A percentile compares a stretch with the other conserved stretches of the same genome.
Conservation (phyloP, 768 basidiomycete genomes). For the Amyloporia xantha region DNA sequence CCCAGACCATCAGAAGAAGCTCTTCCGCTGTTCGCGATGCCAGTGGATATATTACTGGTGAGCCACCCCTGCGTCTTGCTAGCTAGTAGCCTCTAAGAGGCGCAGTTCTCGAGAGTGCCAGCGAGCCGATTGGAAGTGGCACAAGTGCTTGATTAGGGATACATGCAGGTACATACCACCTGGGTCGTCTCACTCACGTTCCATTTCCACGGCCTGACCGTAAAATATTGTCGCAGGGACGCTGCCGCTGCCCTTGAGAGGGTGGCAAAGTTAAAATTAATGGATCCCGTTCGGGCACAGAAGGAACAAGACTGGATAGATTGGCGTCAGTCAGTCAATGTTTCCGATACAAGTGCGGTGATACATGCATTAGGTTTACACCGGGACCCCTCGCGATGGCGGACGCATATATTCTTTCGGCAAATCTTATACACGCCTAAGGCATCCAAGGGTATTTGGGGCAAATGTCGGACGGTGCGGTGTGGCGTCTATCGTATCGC, state of each 20-base stretch:
- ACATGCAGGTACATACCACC: background rate
- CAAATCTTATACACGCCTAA: slow-evolving; percentile 16
- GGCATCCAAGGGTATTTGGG: slow-evolving; percentile 9
- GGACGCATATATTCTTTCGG: slow-evolving; percentile 23
- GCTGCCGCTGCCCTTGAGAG: background rate
- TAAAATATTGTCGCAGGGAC: background rate
- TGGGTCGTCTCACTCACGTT: too few relatives aligned
- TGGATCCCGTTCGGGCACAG: slow-evolving; percentile 10
- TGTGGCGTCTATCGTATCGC: slow-evolving; percentile 18
- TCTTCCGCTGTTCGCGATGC: slow-evolving; percentile 1
- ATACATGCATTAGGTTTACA: slow-evolving; percentile 20
- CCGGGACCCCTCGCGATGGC: slow-evolving; percentile 20
- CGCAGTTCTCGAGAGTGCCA: slow-evolving; percentile 22
- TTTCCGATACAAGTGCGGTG: slow-evolving; percentile 10
- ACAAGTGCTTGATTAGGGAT: slow-evolving; percentile 15
- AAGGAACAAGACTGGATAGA: slow-evolving; percentile 17
- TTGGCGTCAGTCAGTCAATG: slow-evolving; percentile 13
- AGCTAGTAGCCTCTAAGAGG: too few relatives aligned
- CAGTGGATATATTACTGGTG: slow-evolving; percentile 1
- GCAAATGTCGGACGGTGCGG: slow-evolving; percentile 12
- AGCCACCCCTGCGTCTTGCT: background rate
- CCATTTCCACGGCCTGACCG: too few relatives aligned
- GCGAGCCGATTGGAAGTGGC: slow-evolving; percentile 16
- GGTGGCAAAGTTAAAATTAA: background rate
- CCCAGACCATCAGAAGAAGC: background rate